Evolutionary conservation across 2,329 filamentous ascomycete genomes (phyloP), one percentile per base, ranked within the genome.

Genomic region (Monosporascus sp.): DNA sequence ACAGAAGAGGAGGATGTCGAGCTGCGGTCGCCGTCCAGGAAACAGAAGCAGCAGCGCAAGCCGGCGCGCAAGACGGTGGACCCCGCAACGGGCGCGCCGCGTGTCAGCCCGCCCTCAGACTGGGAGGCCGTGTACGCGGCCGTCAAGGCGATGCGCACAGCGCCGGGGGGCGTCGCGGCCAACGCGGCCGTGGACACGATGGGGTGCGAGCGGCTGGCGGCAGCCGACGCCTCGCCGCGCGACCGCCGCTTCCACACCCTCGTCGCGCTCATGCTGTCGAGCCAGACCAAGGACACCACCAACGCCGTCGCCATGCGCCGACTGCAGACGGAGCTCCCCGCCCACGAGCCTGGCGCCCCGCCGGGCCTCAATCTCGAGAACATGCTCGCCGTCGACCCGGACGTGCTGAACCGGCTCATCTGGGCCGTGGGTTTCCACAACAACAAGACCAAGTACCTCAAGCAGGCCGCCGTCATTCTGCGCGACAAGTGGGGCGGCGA

Each of bases 121-220:
- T 74, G 94, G 94, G 84, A 91, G 57, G 81, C 85, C 53, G 84
- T 96, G 53, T 99, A 97, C 72, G 73, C 79, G 37, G 74, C 83
- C 1, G 88, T 95, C 45, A 86, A 87, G 64, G 80, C 82, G 64
- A 97, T 97, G 91, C 86, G 84, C 5, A 35, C 31, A 2, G 69
- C 71, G 5, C 68, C 72, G 0, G 79, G 78, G 3, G 79, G 78
- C 7, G 65, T 72, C 72, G 73, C 88, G 67, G 67, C 81, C 75
- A 71, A 88, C 80, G 94, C 94, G 1, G 89, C 93, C 0, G 94
- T 99, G 11, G 94, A 99, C 70, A 97, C 93, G 0, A 97, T 97
- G 92, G 94, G 94, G 11, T 99, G 94, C 71, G 91, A 91, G 71
- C 81, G 82, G 7, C 78, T 94, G 9, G 89, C 88, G 3, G 73